Evolutionary conservation across 208 protist genomes (phyloP).

Genomic region (Crithidia expoeki): DNA sequence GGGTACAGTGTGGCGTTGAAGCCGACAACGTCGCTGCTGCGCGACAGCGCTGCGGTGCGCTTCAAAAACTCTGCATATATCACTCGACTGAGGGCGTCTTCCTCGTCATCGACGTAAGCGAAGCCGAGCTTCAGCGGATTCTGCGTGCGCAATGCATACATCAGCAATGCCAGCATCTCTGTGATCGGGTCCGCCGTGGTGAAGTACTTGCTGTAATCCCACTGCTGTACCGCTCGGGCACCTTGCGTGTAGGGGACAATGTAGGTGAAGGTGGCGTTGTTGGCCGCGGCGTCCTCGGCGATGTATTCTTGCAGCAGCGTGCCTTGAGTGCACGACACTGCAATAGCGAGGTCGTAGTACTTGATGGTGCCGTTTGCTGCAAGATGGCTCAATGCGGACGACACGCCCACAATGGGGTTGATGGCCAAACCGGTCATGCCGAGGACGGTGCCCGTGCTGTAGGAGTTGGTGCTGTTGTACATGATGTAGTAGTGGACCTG

Average conservation of each 20-base stretch:
- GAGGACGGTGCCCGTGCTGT: no score
- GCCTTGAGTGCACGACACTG: no score
- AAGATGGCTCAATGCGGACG: no score
- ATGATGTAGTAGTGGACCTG: no score
- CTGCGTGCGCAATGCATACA: not conserved
- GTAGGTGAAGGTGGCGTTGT: slow-evolving; percentile 1
- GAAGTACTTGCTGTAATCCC: slow-evolving; percentile 15
- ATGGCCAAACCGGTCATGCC: no score
- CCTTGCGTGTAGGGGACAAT: slow-evolving; percentile 11
- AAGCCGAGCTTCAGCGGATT: slow-evolving; percentile 22
- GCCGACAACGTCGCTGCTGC: not conserved
- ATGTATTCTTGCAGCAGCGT: no score
- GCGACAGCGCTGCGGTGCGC: slow-evolving; percentile 5
- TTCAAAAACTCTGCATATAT: slow-evolving; percentile 6
- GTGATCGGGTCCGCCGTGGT: slow-evolving; percentile 16
- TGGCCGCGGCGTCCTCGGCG: no score
- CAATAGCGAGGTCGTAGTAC: no score
- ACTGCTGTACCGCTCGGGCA: not conserved
- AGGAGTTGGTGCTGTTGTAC: no score
- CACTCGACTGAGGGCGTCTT: not conserved
- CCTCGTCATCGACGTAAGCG: not conserved
- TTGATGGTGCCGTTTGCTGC: no score
- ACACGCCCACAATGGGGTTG: no score
- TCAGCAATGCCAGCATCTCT: slow-evolving; percentile 31
- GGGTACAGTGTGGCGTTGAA: not conserved